phyloP scores from a whole-genome alignment of 2,329 filamentous ascomycete species.

The Talaromyces sp. region DNA sequence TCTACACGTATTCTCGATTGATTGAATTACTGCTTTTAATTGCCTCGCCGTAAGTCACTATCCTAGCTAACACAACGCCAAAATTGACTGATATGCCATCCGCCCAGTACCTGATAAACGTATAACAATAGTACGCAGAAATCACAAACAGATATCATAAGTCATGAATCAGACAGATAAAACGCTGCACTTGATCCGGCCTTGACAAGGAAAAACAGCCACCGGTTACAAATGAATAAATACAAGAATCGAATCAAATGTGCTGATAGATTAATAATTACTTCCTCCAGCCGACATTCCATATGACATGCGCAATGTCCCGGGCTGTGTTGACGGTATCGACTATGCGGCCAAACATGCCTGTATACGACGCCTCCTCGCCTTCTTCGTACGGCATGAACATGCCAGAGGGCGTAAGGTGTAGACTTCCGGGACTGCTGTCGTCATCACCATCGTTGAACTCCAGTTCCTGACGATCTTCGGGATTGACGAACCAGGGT shows the following conservation, averaged over 20 bases:
- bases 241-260: slow-evolving; percentile 3
- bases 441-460: slow-evolving; percentile 21
- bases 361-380: slow-evolving; percentile 56
- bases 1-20: too few species aligned
- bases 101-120: neutral
- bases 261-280: slow-evolving; percentile 29
- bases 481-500: slow-evolving; percentile 33
- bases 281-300: slow-evolving; percentile 63
- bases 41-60: neutral
- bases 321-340: slow-evolving; percentile 69
- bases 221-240: slow-evolving; percentile 4
- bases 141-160: neutral
- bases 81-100: neutral
- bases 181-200: slow-evolving; percentile 3
- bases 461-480: slow-evolving; percentile 55
- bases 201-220: neutral
- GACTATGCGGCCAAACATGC: slow-evolving; percentile 73
- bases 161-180: neutral
- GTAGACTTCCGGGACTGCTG: slow-evolving; percentile 54
- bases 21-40: neutral
- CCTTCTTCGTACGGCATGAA: slow-evolving; percentile 83
- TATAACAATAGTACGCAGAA: neutral
- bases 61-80: neutral
- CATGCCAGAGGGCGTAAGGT: slow-evolving; percentile 81
- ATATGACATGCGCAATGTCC: slow-evolving; percentile 64